Evolutionary conservation across 2,329 filamentous ascomycete genomes (phyloP).

Genomic region (Juglanconis sp.): DNA sequence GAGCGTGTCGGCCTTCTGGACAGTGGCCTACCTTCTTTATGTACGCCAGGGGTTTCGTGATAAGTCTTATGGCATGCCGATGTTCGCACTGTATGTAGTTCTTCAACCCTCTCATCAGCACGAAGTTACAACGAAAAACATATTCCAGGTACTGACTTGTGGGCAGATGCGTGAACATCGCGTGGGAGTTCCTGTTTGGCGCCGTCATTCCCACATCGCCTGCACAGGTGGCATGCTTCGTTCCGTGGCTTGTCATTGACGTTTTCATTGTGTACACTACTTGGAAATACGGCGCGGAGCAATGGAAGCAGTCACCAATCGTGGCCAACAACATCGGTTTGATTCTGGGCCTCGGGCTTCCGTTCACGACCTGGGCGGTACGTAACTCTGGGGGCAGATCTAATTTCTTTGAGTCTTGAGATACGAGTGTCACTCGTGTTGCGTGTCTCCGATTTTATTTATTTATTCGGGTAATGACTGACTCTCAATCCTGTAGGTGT

Average conservation of each 20-base stretch:
- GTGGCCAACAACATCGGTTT: constrained; percentile 9
- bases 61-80: constrained; percentile 19
- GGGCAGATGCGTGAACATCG: constrained; percentile 9
- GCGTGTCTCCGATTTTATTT: too few species aligned
- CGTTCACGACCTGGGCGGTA: neutral
- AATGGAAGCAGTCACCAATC: constrained; percentile 15
- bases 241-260: constrained; percentile 15
- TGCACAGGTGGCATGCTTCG: constrained; percentile 3
- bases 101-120: too few species aligned
- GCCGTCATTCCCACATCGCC: constrained; percentile 4
- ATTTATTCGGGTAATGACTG: too few species aligned
- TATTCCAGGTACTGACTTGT: neutral
- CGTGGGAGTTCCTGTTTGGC: constrained; percentile 14
- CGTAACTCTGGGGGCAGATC: too few species aligned
- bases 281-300: constrained; percentile 8
- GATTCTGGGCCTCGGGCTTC: constrained; percentile 1
- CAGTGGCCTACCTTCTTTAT: constrained; percentile 16
- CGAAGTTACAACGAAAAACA: neutral
- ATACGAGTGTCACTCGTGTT: too few species aligned
- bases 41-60: constrained; percentile 13
- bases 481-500: neutral
- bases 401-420: too few species aligned
- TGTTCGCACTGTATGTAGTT: constrained; percentile 8
- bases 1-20: constrained; percentile 5
- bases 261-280: constrained; percentile 14